These are phyloP conservation scores for Pseudogymnoascus sp. DNA, from an alignment of 2,329 filamentous ascomycete species.

Conservation along the genomic window DNA sequence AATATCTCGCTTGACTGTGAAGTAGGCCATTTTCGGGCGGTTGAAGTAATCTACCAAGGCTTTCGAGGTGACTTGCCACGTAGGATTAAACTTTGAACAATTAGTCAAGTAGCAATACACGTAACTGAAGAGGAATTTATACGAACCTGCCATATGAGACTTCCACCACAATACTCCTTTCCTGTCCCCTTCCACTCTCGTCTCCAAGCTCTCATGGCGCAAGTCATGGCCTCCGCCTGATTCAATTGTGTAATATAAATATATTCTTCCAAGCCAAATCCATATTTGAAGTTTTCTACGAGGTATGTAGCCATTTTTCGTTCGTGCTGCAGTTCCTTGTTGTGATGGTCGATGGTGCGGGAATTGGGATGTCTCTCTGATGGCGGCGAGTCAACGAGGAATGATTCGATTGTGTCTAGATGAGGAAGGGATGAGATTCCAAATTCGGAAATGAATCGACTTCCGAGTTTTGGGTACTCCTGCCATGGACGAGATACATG, in stretches of 20 bases:
- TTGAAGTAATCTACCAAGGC: conserved; percentile 68
- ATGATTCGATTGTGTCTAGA: background rate
- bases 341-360: conserved; percentile 81
- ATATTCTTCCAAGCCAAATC: conserved; percentile 51
- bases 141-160: conserved; percentile 73
- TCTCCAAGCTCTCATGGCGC: conserved; percentile 58
- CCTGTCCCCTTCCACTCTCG: conserved; percentile 64
- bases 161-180: conserved; percentile 62
- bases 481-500: conserved; percentile 27
- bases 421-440: background rate
- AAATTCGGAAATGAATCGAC: background rate
- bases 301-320: conserved; percentile 76
- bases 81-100: conserved; percentile 65
- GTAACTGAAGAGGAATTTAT: conserved; percentile 76
- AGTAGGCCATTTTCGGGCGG: conserved; percentile 68
- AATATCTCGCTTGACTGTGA: conserved; percentile 48
- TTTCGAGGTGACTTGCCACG: conserved; percentile 73
- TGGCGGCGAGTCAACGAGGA: conserved; percentile 40
- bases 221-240: conserved; percentile 55
- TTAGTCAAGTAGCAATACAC: conserved; percentile 28
- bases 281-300: conserved; percentile 73
- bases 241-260: conserved; percentile 61
- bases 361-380: conserved; percentile 69
- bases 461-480: background rate
- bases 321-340: conserved; percentile 83